Conservation (phyloP, 2,329 filamentous ascomycete species). For the Plectosphaerella cucumerina region DNA sequence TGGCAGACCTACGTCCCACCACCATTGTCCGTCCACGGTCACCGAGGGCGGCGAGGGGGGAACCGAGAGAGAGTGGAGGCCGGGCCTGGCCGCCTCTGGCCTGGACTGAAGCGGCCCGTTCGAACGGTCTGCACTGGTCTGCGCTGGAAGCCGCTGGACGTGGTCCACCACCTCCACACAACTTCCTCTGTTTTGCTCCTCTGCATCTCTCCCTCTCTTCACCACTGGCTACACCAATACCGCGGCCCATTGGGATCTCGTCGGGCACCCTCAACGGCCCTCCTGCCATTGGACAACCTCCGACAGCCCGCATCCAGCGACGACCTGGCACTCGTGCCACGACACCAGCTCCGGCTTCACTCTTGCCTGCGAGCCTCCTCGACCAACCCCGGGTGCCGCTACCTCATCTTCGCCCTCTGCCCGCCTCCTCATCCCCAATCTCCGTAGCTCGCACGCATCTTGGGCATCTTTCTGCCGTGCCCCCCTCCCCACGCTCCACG, state of each 20-base stretch:
- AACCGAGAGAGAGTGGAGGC: no score
- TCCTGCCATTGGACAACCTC: slow-evolving; percentile 12
- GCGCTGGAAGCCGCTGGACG: no score
- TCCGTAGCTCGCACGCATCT: slow-evolving; percentile 3
- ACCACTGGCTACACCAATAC: neutral
- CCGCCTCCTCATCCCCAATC: slow-evolving; percentile 6
- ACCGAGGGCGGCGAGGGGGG: no score
- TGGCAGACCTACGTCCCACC: neutral
- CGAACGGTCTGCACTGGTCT: no score
- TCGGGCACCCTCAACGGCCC: slow-evolving; percentile 8
- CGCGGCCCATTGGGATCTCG: slow-evolving; percentile 8
- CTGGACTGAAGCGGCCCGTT: neutral
- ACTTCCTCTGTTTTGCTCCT: neutral
- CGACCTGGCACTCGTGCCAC: slow-evolving; percentile 35
- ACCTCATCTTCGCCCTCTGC: slow-evolving; percentile 8
- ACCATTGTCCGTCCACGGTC: neutral
- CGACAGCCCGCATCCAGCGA: slow-evolving; percentile 17
- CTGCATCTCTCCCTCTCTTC: neutral
- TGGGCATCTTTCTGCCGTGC: neutral
- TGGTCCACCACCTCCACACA: neutral
- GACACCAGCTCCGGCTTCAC: slow-evolving; percentile 29
- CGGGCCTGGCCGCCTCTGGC: neutral
- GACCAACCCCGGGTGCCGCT: neutral
- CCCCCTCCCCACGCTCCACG: slow-evolving; percentile 1
- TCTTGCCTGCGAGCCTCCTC: slow-evolving; percentile 11